Percentiles rank a stretch among this genome's conserved stretches.
phyloP scores from a whole-genome alignment of 2,329 filamentous ascomycete genomes.

The Elsinoe fawcettii region DNA sequence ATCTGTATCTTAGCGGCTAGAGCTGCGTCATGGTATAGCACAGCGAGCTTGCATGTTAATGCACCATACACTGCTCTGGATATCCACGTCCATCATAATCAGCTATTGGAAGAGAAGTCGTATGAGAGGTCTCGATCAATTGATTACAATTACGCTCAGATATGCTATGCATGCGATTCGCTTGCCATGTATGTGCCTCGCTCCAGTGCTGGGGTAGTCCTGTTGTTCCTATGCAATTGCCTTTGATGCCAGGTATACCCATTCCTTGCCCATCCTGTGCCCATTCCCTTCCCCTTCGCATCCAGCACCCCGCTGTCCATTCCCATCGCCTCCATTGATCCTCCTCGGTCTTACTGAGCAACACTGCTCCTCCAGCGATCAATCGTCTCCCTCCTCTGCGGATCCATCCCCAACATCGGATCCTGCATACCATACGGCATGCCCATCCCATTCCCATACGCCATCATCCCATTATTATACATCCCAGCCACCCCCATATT shows the following conservation, averaged over 20 bases:
- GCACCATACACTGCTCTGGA: not conserved
- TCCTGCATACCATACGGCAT: constrained; percentile 21
- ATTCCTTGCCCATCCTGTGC: no score
- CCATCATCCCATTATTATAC: constrained; percentile 12
- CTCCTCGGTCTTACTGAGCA: constrained; percentile 23
- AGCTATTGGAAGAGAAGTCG: not conserved
- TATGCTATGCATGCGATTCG: not conserved
- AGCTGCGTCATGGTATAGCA: constrained; percentile 7
- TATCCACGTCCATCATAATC: not conserved
- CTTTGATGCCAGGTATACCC: not conserved
- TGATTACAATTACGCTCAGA: constrained; percentile 8
- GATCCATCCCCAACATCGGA: constrained; percentile 34
- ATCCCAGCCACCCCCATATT: constrained; percentile 8
- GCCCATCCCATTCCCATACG: constrained; percentile 20
- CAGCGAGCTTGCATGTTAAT: not conserved
- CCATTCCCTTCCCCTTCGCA: no score
- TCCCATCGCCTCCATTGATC: no score
- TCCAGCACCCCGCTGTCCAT: no score
- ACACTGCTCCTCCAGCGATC: constrained; percentile 51
- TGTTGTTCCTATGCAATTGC: not conserved
- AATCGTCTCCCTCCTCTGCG: constrained; percentile 48
- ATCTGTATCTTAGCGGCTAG: not conserved
- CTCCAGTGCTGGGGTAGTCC: not conserved
- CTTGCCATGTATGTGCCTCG: not conserved
- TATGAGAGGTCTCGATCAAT: not conserved